These are phyloP conservation scores for Polychaeton citri DNA, from an alignment of 2,329 filamentous ascomycete genomes.

Conservation along the genomic window DNA sequence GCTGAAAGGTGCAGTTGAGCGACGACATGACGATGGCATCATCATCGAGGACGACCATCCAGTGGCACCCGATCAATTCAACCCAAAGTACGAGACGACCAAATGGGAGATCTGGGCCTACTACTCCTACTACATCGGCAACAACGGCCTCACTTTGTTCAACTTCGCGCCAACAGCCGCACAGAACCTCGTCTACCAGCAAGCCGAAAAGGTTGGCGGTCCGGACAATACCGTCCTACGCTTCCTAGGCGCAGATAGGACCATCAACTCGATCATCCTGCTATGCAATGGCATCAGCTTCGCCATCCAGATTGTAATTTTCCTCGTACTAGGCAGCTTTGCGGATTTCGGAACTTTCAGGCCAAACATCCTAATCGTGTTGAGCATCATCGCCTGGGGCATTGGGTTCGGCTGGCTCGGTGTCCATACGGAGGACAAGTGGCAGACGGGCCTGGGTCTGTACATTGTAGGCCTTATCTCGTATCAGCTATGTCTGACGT, in stretches of 20 bases:
- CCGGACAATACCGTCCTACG: slow-evolving; percentile 35
- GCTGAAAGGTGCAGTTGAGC: slow-evolving; percentile 14
- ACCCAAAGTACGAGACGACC: slow-evolving; percentile 38
- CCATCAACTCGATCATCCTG: slow-evolving; percentile 53
- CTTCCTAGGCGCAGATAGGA: slow-evolving; percentile 44
- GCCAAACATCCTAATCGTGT: slow-evolving; percentile 48
- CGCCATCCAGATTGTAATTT: slow-evolving; percentile 48
- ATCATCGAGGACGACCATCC: slow-evolving; percentile 26
- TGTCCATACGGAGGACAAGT: slow-evolving; percentile 46
- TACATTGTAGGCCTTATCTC: slow-evolving; percentile 55
- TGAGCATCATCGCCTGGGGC: slow-evolving; percentile 47
- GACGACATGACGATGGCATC: slow-evolving; percentile 8
- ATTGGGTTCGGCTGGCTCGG: slow-evolving; percentile 56
- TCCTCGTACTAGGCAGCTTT: slow-evolving; percentile 39
- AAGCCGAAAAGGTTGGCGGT: slow-evolving; percentile 32
- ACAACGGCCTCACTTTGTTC: slow-evolving; percentile 48
- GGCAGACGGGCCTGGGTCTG: slow-evolving; percentile 46
- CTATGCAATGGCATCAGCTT: slow-evolving; percentile 56
- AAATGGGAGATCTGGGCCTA: slow-evolving; percentile 37
- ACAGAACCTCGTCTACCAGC: slow-evolving; percentile 50
- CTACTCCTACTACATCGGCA: slow-evolving; percentile 49
- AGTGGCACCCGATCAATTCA: slow-evolving; percentile 41
- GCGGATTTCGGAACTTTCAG: slow-evolving; percentile 54
- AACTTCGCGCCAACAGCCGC: slow-evolving; percentile 53
- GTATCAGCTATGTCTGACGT: slow-evolving; percentile 54